Evolutionary conservation across 371 early-diverging fungal genomes (phyloP), one percentile per base, ranked within the genome.

Genomic region (Circinella umbellata): DNA sequence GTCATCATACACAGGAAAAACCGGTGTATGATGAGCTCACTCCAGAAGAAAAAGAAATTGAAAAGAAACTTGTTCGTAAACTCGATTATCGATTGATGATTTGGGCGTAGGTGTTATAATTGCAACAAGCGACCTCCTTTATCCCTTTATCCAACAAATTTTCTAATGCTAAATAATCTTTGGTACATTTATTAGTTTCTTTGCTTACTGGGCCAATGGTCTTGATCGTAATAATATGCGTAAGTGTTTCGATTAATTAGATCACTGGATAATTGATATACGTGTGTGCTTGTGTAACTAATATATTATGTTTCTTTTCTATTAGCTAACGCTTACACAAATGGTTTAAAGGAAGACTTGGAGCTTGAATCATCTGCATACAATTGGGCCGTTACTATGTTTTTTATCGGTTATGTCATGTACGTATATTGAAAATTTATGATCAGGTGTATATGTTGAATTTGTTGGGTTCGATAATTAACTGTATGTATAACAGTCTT

Each of bases 211-310:
- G 62, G 88, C 92, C 55, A 88, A 86, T 64, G 90, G 90, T 67
- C 76, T 95, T 11, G 94, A 93, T 74, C 87, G 94, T 57, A 88
- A 88, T 63, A 95, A 93, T 69, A 91, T 94, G 76, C 92, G 87
- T 81, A 76, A 74, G 79, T 76, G 18, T 15, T n/a, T 13, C 15
- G 1, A 9, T 42, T 42, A 9, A 9, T 11, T 11, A 42, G 11
- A 11, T 42, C 42, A 3, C 42, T 42, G 42, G 42, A 42, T 42
- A 42, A 42, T 9, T 11, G 42, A 42, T 9, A 42, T 42, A 1
- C 3, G 0, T 42, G 11, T 9, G 6, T 42, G 42, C 1, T 42
- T 42, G 42, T 42, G 6, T 42, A 11, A 42, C 42, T 42, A 42
- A 42, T 11, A 42, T 42, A 9, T 42, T 42, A 11, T 11, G 14